A percentile compares a stretch with the other conserved stretches of the same genome.
These are phyloP conservation scores for Debaryomyces castellii DNA, from an alignment of 805 yeast species.

Conservation along the genomic window DNA sequence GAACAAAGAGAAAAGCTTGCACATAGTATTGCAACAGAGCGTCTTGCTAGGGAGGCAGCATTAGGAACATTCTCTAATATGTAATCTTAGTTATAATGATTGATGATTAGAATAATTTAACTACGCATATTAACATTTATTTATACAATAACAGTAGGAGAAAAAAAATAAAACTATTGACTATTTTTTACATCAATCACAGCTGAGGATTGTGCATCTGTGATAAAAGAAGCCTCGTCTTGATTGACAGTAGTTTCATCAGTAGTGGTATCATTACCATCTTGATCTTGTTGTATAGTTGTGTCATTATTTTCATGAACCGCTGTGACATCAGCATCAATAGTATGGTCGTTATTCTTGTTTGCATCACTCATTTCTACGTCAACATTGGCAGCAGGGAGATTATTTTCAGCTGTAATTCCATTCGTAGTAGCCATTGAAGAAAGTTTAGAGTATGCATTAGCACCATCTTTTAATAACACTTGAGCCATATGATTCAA, in stretches of 20 bases:
- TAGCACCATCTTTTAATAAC: slow-evolving; percentile 42
- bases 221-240: slow-evolving; percentile 22
- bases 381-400: slow-evolving; percentile 6
- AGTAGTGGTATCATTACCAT: slow-evolving; percentile 49
- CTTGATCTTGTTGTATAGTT: slow-evolving; percentile 45
- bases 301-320: slow-evolving; percentile 50
- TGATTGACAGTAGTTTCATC: slow-evolving; percentile 36
- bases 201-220: slow-evolving; percentile 9
- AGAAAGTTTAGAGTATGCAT: slow-evolving; percentile 16
- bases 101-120: neutral
- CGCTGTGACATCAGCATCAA: slow-evolving; percentile 50
- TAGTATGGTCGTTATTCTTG: slow-evolving; percentile 15
- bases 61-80: slow-evolving; percentile 30
- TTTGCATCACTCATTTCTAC: slow-evolving; percentile 4
- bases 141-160: neutral
- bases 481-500: slow-evolving; percentile 29
- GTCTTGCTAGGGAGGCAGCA: slow-evolving; percentile 47
- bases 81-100: neutral
- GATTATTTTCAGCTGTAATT: slow-evolving; percentile 5
- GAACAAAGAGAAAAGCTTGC: slow-evolving; percentile 62
- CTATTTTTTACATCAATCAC: neutral
- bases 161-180: neutral
- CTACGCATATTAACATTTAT: neutral
- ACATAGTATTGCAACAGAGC: slow-evolving; percentile 53
- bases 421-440: slow-evolving; percentile 6